Percentiles rank a stretch among this genome's conserved stretches.
Conservation (phyloP, 2,329 filamentous ascomycete genomes). For the Myriangium duriaei region DNA sequence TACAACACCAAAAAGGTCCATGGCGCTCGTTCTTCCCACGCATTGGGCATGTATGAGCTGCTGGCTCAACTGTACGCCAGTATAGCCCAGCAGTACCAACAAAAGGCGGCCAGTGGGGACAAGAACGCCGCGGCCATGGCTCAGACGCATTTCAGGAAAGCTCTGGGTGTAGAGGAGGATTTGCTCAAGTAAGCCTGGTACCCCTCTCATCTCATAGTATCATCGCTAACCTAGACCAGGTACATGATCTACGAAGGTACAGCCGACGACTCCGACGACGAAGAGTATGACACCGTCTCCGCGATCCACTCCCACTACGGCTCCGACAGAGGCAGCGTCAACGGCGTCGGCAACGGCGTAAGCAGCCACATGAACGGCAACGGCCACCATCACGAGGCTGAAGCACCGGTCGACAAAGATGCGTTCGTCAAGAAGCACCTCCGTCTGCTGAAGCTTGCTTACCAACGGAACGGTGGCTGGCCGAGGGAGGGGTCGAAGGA, state of each 20-base stretch:
- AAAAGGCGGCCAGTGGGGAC: constrained; percentile 24
- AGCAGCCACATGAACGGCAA: constrained; percentile 19
- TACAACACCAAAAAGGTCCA: constrained; percentile 44
- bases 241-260: constrained; percentile 7
- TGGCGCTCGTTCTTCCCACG: constrained; percentile 35
- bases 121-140: constrained; percentile 24
- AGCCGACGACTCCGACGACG: constrained; percentile 23
- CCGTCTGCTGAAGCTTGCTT: constrained; percentile 26
- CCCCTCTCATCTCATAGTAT: too few species aligned
- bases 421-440: constrained; percentile 22
- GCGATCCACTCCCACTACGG: neutral
- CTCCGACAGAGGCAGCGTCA: neutral
- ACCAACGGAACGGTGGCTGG: constrained; percentile 32
- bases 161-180: constrained; percentile 22
- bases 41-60: constrained; percentile 38
- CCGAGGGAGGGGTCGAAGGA: constrained; percentile 37
- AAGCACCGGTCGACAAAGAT: constrained; percentile 14
- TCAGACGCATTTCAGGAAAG: constrained; percentile 28
- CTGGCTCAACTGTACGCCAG: constrained; percentile 38
- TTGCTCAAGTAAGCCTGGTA: too few species aligned
- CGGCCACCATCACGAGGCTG: constrained; percentile 15
- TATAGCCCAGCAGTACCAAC: constrained; percentile 26
- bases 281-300: constrained; percentile 12
- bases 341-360: too few species aligned
- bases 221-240: too few species aligned